These are phyloP conservation scores for Sporothrix variecibatus DNA, from an alignment of 2,329 filamentous ascomycete genomes.

Conservation along the genomic window DNA sequence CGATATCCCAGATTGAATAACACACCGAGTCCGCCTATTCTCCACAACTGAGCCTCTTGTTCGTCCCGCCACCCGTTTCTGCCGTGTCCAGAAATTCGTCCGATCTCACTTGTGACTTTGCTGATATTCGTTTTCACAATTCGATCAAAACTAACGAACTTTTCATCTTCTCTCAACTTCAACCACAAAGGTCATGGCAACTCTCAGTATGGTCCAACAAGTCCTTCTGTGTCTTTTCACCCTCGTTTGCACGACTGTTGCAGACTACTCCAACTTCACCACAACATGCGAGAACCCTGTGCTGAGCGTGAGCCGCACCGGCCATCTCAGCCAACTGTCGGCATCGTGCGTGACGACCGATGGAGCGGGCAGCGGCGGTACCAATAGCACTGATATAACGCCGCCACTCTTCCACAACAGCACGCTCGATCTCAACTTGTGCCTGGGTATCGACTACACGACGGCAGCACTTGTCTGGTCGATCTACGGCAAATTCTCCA, in stretches of 20 bases:
- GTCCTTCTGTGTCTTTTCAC: neutral
- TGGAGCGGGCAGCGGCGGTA: neutral
- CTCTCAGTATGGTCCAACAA: neutral
- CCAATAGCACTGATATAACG: neutral
- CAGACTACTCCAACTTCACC: slow-evolving; percentile 20
- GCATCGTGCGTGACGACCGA: neutral
- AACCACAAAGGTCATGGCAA: neutral
- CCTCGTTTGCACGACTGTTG: neutral
- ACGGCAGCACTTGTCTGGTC: slow-evolving; percentile 28
- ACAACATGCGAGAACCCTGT: slow-evolving; percentile 16
- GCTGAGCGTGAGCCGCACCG: neutral
- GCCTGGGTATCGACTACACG: slow-evolving; percentile 30
- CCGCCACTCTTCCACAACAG: slow-evolving; percentile 17
- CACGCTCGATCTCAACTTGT: slow-evolving; percentile 32
- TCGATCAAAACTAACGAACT: neutral
- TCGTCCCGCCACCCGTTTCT: too few species aligned
- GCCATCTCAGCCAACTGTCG: slow-evolving; percentile 17
- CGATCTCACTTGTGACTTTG: neutral
- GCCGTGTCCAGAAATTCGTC: neutral
- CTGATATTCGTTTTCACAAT: neutral
- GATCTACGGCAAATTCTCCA: slow-evolving; percentile 30
- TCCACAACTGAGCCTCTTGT: neutral
- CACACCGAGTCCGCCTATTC: neutral
- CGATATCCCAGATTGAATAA: neutral
- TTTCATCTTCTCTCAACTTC: neutral